Percentiles rank a stretch among this genome's conserved stretches.
These are phyloP conservation scores for Boletellus emodensis DNA, from an alignment of 768 basidiomycete species.

Conservation along the genomic window DNA sequence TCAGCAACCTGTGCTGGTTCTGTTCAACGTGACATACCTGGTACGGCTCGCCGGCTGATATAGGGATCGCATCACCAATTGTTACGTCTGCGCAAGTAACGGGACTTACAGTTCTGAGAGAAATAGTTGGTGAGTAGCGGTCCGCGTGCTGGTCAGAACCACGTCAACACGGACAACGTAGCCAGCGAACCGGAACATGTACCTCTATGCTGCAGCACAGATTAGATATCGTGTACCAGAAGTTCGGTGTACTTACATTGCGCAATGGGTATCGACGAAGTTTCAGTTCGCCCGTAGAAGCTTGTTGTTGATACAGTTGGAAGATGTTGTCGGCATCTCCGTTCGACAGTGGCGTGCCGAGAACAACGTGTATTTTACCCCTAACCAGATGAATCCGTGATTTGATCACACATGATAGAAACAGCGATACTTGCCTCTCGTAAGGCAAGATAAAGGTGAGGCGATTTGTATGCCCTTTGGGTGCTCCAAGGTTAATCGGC, in stretches of 20 bases:
- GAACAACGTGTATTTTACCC: slow-evolving; percentile 60
- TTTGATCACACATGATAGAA: neutral
- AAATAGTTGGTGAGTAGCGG: slow-evolving; percentile 74
- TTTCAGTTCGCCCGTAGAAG: slow-evolving; percentile 46
- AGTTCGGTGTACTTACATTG: slow-evolving; percentile 38
- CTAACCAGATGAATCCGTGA: slow-evolving; percentile 23
- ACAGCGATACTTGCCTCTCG: slow-evolving; percentile 33
- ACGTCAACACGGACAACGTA: slow-evolving; percentile 2
- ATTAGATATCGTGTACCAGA: slow-evolving; percentile 9
- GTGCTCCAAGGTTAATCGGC: slow-evolving; percentile 17
- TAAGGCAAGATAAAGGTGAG: slow-evolving; percentile 52
- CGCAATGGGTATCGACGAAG: slow-evolving; percentile 74
- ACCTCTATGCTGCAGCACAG: slow-evolving; percentile 63
- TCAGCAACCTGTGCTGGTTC: slow-evolving; percentile 6
- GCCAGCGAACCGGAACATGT: slow-evolving; percentile 3
- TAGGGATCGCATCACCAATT: neutral
- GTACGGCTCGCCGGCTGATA: slow-evolving; percentile 76
- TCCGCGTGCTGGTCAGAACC: slow-evolving; percentile 53
- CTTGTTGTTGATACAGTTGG: slow-evolving; percentile 62
- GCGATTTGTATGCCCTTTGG: slow-evolving; percentile 24
- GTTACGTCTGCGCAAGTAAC: neutral
- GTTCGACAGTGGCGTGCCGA: slow-evolving; percentile 37
- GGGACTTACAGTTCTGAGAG: slow-evolving; percentile 70
- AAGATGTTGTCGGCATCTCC: slow-evolving; percentile 54
- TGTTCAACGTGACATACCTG: slow-evolving; percentile 41